phyloP scores from a whole-genome alignment of 495 filamentous ascomycete genomes.

The Penicillium silybi region DNA sequence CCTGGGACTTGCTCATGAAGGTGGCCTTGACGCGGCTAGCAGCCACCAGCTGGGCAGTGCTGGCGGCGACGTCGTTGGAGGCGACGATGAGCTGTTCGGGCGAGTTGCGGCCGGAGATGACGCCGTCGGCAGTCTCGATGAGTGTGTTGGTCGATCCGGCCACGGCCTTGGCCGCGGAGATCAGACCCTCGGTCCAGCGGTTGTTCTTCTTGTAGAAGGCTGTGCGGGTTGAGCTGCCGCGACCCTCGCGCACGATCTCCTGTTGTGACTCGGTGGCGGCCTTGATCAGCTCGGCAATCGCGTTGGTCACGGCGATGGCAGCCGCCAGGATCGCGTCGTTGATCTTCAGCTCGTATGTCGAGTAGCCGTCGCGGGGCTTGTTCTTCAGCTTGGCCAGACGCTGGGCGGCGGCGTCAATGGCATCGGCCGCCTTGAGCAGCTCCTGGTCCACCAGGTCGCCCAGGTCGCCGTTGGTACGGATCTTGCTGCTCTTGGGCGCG shows the following conservation, averaged over 20 bases:
- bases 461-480: conserved; percentile 78
- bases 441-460: conserved; percentile 92
- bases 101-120: conserved; percentile 84
- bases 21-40: conserved; percentile 94
- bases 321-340: conserved; percentile 93
- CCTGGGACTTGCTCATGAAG: conserved; percentile 96
- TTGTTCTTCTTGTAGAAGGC: conserved; percentile 99
- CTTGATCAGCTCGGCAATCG: conserved; percentile 93
- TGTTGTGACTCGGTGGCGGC: conserved; percentile 91
- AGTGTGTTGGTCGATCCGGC: conserved; percentile 87
- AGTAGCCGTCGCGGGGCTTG: conserved; percentile 89
- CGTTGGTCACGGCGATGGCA: conserved; percentile 92
- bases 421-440: conserved; percentile 88
- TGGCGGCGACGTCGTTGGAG: conserved; percentile 92
- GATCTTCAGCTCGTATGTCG: conserved; percentile 93
- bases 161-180: conserved; percentile 95
- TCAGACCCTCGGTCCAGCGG: conserved; percentile 95
- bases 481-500: conserved; percentile 75
- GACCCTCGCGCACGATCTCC: conserved; percentile 95
- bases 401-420: conserved; percentile 86
- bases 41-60: conserved; percentile 93
- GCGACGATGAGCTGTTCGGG: conserved; percentile 97
- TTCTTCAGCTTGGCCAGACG: conserved; percentile 86
- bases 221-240: conserved; percentile 81
- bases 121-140: conserved; percentile 96